Evolutionary conservation across 2,329 filamentous ascomycete genomes (phyloP).

Genomic region (Capronia americana): DNA sequence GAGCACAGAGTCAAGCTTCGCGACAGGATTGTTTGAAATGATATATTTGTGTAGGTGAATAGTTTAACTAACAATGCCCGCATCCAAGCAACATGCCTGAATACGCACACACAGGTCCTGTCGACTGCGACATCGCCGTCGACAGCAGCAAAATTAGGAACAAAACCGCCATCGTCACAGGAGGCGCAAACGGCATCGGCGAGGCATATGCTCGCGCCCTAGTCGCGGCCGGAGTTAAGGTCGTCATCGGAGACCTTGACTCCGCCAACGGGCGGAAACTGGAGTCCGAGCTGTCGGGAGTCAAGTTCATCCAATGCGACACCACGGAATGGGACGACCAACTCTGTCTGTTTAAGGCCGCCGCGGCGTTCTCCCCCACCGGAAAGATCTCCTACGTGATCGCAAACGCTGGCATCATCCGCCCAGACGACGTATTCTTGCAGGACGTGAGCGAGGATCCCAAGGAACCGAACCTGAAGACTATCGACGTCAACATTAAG

Average conservation of each 20-base stretch:
- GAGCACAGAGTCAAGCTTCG: too few relatives aligned
- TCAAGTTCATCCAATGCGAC: conserved; percentile 51
- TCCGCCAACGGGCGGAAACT: conserved; percentile 17
- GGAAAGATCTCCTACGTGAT: conserved; percentile 56
- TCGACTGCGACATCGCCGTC: neutral
- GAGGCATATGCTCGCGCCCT: conserved; percentile 40
- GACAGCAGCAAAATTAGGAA: neutral
- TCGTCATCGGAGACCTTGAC: conserved; percentile 47
- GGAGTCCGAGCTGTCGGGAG: conserved; percentile 16
- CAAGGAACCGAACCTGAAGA: conserved; percentile 52
- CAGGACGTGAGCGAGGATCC: conserved; percentile 38
- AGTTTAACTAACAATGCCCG: neutral
- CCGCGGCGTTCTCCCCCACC: conserved; percentile 46
- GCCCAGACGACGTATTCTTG: conserved; percentile 42
- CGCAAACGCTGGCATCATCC: conserved; percentile 55
- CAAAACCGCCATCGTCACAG: conserved; percentile 1
- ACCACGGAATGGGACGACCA: conserved; percentile 54
- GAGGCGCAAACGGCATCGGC: neutral
- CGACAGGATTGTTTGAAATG: too few relatives aligned
- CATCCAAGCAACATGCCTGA: neutral
- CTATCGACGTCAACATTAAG: conserved; percentile 51
- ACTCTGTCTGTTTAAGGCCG: conserved; percentile 50
- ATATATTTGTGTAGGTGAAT: too few relatives aligned
- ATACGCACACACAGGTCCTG: neutral
- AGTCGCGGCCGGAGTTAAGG: conserved; percentile 48